Evolutionary conservation across 495 filamentous ascomycete genomes (phyloP).

Genomic region (Penicillium waksmanii): DNA sequence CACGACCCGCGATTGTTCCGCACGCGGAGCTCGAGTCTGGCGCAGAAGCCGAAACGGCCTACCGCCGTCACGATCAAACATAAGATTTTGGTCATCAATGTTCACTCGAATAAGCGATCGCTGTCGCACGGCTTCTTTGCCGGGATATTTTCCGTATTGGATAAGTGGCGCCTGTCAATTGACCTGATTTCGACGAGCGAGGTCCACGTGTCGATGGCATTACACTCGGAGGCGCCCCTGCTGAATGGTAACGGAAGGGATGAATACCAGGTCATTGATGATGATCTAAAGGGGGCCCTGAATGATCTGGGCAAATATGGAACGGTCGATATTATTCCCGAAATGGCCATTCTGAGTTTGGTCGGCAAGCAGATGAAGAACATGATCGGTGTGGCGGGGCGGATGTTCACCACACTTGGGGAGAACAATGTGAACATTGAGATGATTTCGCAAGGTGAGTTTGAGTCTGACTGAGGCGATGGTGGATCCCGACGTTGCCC

Average conservation of each 20-base stretch:
- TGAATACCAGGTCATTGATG: conserved; percentile 65
- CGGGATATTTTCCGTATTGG: conserved; percentile 83
- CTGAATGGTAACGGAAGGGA: conserved; percentile 60
- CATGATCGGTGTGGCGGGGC: conserved; percentile 86
- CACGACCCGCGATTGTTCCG: conserved; percentile 53
- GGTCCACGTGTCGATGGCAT: conserved; percentile 93
- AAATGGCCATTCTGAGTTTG: conserved; percentile 90
- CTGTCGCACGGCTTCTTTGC: conserved; percentile 91
- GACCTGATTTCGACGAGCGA: conserved; percentile 94
- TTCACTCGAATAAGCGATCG: conserved; percentile 89
- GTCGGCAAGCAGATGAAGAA: conserved; percentile 95
- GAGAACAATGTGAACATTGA: conserved; percentile 91
- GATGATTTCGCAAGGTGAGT: conserved; percentile 94
- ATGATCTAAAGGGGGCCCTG: conserved; percentile 67
- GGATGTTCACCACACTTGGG: conserved; percentile 87
- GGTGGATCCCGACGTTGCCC: neutral
- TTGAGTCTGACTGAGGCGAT: conserved; percentile 2
- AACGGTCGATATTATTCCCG: conserved; percentile 77
- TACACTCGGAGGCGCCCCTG: conserved; percentile 68
- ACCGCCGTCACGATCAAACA: conserved; percentile 97
- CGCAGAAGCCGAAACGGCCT: conserved; percentile 66
- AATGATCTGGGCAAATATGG: conserved; percentile 76
- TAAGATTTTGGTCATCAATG: conserved; percentile 88
- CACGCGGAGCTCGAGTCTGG: conserved; percentile 50
- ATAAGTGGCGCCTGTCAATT: conserved; percentile 77